Conservation (phyloP, 2,329 filamentous ascomycete genomes). For the Trichophyton schoenleinii region DNA sequence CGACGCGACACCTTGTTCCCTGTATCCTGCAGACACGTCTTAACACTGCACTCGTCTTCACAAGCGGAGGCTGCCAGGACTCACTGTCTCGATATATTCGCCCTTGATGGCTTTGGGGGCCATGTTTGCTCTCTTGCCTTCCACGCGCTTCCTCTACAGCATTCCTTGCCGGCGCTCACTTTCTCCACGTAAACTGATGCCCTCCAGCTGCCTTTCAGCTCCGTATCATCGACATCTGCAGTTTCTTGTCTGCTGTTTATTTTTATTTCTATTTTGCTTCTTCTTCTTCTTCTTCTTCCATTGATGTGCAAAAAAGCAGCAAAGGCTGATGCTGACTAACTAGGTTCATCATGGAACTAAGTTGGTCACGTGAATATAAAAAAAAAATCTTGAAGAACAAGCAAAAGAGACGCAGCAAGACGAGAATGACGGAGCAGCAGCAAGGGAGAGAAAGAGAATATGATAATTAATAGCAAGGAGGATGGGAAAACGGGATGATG, state of each 20-base stretch:
- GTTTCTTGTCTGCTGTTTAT: background rate
- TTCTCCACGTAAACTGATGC: no score
- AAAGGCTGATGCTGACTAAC: background rate
- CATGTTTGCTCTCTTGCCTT: slow-evolving; percentile 37
- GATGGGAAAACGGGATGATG: background rate
- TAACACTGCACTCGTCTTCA: slow-evolving; percentile 5
- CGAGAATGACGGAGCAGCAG: background rate
- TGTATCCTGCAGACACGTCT: slow-evolving; percentile 55
- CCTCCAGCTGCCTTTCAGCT: background rate
- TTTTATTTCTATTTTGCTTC: background rate
- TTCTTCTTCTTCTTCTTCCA: background rate
- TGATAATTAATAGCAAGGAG: background rate
- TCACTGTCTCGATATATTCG: slow-evolving; percentile 93
- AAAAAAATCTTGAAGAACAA: background rate
- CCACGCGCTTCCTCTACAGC: background rate
- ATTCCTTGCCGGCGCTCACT: no score
- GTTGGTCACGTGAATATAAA: background rate
- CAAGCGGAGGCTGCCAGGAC: slow-evolving; percentile 15
- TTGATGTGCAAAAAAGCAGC: background rate
- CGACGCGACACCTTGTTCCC: slow-evolving; percentile 97
- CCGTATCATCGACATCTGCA: background rate
- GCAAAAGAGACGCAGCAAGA: background rate
- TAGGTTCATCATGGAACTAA: background rate
- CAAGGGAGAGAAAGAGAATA: no score
- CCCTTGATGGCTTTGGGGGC: slow-evolving; percentile 67